phyloP scores from a whole-genome alignment of 148 eudicot genomes.

The Dianthus caryophyllus region DNA sequence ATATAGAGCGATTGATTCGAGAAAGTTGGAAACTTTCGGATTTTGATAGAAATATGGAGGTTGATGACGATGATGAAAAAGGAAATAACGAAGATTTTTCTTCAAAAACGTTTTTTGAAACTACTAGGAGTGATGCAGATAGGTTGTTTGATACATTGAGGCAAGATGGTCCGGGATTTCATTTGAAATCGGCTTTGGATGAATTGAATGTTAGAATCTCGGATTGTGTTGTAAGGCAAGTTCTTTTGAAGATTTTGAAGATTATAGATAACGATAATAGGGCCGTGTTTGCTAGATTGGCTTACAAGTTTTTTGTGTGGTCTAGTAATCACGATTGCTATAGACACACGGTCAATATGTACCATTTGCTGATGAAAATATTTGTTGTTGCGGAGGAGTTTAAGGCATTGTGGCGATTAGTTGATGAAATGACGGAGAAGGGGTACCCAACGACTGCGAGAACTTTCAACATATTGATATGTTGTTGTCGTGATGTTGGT shows the following conservation, averaged over 20 bases:
- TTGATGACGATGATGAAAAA: slow-evolving; percentile 23
- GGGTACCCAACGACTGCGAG: slow-evolving; percentile 76
- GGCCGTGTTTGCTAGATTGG: slow-evolving; percentile 60
- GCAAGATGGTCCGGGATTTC: slow-evolving; percentile 72
- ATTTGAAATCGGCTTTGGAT: slow-evolving; percentile 47
- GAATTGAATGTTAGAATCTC: slow-evolving; percentile 57
- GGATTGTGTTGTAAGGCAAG: slow-evolving; percentile 60
- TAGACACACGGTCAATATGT: slow-evolving; percentile 51
- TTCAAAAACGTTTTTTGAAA: slow-evolving; percentile 27
- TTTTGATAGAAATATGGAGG: slow-evolving; percentile 13
- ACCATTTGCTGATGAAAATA: slow-evolving; percentile 73
- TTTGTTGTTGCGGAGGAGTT: slow-evolving; percentile 67
- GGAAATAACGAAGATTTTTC: slow-evolving; percentile 18
- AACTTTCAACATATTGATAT: slow-evolving; percentile 71
- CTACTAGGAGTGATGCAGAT: slow-evolving; percentile 44
- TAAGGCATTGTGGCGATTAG: slow-evolving; percentile 81
- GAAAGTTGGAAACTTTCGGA: slow-evolving; percentile 38
- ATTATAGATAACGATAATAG: slow-evolving; percentile 44
- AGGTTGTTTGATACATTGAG: slow-evolving; percentile 53
- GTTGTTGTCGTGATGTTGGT: slow-evolving; percentile 73
- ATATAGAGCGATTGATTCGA: slow-evolving; percentile 45
- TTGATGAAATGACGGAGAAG: slow-evolving; percentile 81
- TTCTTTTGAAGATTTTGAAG: slow-evolving; percentile 62
- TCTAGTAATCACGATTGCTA: slow-evolving; percentile 58
- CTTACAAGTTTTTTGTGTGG: slow-evolving; percentile 86